A percentile compares a stretch with the other conserved stretches of the same genome.
phyloP scores from a whole-genome alignment of 805 yeast species.

The Kazachstania martiniae region DNA sequence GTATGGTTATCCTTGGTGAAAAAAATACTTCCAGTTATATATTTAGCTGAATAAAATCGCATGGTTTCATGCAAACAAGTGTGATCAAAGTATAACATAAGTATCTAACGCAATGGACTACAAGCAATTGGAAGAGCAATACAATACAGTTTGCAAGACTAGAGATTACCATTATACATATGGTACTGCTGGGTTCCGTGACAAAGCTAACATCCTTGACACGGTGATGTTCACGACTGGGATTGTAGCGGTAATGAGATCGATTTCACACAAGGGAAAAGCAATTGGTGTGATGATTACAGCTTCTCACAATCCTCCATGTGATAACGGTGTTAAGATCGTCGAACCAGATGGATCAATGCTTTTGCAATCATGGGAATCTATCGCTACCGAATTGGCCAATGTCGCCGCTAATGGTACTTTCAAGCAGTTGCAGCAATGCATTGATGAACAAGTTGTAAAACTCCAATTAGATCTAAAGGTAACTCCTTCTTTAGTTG shows the following conservation, averaged over 20 bases:
- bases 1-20: no score
- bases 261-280: conserved; percentile 55
- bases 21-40: neutral
- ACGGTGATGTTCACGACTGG: conserved; percentile 81
- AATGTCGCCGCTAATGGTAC: conserved; percentile 39
- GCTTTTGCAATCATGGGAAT: conserved; percentile 80
- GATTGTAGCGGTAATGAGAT: conserved; percentile 69
- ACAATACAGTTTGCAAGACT: conserved; percentile 31
- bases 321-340: conserved; percentile 86
- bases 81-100: no score
- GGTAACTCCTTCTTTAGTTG: conserved; percentile 37
- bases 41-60: no score
- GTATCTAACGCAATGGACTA: conserved; percentile 2
- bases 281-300: conserved; percentile 94
- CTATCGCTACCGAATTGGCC: conserved; percentile 67
- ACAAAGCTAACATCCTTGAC: conserved; percentile 56
- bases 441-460: neutral
- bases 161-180: conserved; percentile 41
- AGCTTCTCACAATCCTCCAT: conserved; percentile 89
- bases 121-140: conserved; percentile 8
- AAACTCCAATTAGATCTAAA: conserved; percentile 22
- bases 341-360: conserved; percentile 89
- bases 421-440: conserved; percentile 25
- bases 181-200: conserved; percentile 98
- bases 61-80: no score